Percentiles rank a stretch among this genome's conserved stretches.
Conservation (phyloP, 192 early-diverging fungal species). For the Backusella australiensis region DNA sequence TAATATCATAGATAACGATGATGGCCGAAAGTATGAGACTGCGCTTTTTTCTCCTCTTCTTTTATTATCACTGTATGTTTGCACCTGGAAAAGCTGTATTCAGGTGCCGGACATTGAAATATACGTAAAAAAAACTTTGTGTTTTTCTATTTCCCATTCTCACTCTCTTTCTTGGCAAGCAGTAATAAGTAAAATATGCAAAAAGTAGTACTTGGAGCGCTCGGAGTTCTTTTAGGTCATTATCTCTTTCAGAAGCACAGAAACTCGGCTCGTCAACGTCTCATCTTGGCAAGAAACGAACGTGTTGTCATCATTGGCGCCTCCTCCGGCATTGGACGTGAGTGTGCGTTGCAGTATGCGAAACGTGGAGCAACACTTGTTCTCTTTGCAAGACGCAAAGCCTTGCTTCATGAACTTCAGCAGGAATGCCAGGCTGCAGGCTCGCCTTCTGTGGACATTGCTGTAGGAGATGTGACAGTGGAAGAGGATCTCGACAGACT, state of each 20-base stretch:
- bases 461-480: constrained; percentile 60
- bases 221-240: background rate
- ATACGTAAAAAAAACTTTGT: background rate
- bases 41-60: too few species aligned
- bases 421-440: constrained; percentile 41
- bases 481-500: constrained; percentile 47
- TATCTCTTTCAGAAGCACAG: background rate
- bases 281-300: constrained; percentile 28
- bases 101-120: background rate
- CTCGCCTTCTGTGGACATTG: constrained; percentile 11
- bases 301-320: constrained; percentile 74
- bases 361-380: constrained; percentile 57
- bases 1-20: too few species aligned
- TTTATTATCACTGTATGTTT: too few species aligned
- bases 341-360: constrained; percentile 68
- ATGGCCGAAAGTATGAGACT: too few species aligned
- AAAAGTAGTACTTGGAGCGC: background rate
- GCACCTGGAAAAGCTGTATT: too few species aligned
- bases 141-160: background rate
- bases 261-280: background rate
- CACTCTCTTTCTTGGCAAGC: background rate
- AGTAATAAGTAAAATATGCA: background rate
- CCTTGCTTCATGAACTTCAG: constrained; percentile 47
- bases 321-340: constrained; percentile 74
- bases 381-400: constrained; percentile 59